Conservation (phyloP, 768 basidiomycete genomes). For the Multifurca ochricompacta region DNA sequence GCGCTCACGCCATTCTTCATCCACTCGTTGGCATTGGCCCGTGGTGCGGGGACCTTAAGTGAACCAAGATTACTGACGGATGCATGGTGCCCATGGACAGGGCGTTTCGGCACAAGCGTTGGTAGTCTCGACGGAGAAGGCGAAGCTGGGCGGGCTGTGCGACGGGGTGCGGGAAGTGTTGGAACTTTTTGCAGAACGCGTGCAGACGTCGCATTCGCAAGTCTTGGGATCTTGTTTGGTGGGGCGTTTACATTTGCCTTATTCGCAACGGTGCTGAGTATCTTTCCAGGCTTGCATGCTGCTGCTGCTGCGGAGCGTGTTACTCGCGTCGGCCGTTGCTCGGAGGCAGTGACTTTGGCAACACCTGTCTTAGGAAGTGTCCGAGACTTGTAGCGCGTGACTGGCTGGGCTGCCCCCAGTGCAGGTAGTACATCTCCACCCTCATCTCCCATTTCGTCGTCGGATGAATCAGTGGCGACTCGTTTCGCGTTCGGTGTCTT, state of each 20-base stretch:
- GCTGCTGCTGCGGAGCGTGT: constrained; percentile 55
- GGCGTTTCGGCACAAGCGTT: constrained; percentile 49
- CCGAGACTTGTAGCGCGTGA: constrained; percentile 22
- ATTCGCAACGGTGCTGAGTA: constrained; percentile 20
- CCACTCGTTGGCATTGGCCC: constrained; percentile 42
- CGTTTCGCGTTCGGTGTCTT: constrained; percentile 83
- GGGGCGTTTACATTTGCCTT: constrained; percentile 27
- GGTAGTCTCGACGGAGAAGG: constrained; percentile 73
- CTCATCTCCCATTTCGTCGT: constrained; percentile 50
- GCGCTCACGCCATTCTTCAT: constrained; percentile 64
- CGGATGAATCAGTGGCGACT: constrained; percentile 56
- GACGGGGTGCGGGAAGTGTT: constrained; percentile 30
- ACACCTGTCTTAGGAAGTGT: constrained; percentile 29
- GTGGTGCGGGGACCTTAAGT: constrained; percentile 31
- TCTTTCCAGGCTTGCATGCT: constrained; percentile 23
- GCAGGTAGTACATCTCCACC: constrained; percentile 58
- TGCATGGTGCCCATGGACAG: constrained; percentile 34
- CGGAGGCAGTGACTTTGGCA: constrained; percentile 51
- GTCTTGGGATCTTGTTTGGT: constrained; percentile 35
- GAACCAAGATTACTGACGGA: constrained; percentile 38
- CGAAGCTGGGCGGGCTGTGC: constrained; percentile 44
- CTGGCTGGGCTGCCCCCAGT: constrained; percentile 42
- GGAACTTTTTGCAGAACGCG: constrained; percentile 31
- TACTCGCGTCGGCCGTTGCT: constrained; percentile 66
- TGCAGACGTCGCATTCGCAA: constrained; percentile 37